Evolutionary conservation across 176 grass and related monocot species (phyloP).

Genomic region (Ampelocalamus luodianensis): DNA sequence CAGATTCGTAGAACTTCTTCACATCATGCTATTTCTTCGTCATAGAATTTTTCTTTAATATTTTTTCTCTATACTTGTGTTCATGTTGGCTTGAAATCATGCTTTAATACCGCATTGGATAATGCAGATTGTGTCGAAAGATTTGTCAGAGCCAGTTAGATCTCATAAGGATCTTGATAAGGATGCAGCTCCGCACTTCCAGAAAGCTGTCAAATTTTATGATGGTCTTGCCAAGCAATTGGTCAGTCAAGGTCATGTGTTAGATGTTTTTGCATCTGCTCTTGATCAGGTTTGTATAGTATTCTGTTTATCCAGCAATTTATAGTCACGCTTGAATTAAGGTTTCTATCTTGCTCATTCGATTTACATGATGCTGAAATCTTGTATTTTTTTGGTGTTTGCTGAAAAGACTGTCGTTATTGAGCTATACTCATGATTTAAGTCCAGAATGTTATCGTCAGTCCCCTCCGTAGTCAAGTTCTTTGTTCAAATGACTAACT

Average conservation of each 20-base stretch:
- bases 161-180: constrained; percentile 99
- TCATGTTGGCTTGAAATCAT: constrained; percentile 21
- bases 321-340: constrained; percentile 2
- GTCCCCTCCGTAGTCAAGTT: neutral
- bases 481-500: neutral
- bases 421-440: neutral
- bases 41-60: neutral
- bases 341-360: constrained; percentile 16
- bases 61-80: constrained; percentile 7
- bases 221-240: constrained; percentile 90
- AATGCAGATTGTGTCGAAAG: constrained; percentile 93
- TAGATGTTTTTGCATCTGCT: constrained; percentile 96
- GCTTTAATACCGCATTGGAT: constrained; percentile 15
- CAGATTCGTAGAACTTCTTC: neutral
- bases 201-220: constrained; percentile 95
- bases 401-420: neutral
- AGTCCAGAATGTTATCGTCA: neutral
- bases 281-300: constrained; percentile 87
- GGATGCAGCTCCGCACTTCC: constrained; percentile 89
- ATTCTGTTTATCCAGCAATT: constrained; percentile 19
- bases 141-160: constrained; percentile 90
- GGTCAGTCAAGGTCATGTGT: constrained; percentile 87
- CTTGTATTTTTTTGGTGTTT: neutral
- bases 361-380: neutral
- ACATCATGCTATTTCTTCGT: neutral